These are phyloP conservation scores for Podaxis sp. DNA, from an alignment of 768 basidiomycete genomes.

Conservation along the genomic window DNA sequence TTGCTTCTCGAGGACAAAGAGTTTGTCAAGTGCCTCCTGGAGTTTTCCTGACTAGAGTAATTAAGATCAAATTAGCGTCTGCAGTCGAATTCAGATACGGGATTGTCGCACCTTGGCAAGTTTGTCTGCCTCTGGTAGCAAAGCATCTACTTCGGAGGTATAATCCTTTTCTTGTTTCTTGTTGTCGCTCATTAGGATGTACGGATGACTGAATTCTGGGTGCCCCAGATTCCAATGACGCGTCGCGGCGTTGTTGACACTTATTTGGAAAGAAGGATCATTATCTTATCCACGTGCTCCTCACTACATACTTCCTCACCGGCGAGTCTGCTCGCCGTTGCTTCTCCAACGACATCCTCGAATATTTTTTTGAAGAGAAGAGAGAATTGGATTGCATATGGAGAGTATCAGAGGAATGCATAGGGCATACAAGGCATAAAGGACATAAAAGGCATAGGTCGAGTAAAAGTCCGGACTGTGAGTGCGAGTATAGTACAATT, in stretches of 20 bases:
- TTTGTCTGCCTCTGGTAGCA: conserved; percentile 66
- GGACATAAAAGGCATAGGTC: conserved; percentile 34
- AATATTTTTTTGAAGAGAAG: conserved; percentile 14
- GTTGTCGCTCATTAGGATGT: conserved; percentile 68
- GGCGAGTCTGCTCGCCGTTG: too few species aligned
- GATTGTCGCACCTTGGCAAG: conserved; percentile 63
- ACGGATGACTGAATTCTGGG: conserved; percentile 35
- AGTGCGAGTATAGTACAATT: conserved; percentile 12
- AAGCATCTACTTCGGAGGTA: conserved; percentile 74
- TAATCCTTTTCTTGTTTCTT: conserved; percentile 88
- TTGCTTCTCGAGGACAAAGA: conserved; percentile 90
- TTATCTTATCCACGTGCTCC: conserved; percentile 18
- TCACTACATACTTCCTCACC: conserved; percentile 13
- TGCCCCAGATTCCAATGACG: conserved; percentile 49
- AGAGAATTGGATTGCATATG: conserved; percentile 31
- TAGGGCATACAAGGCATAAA: conserved; percentile 28
- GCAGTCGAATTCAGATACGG: neutral
- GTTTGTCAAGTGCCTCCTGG: conserved; percentile 86
- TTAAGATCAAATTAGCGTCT: conserved; percentile 15
- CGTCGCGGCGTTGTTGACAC: conserved; percentile 56
- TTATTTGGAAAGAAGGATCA: conserved; percentile 29
- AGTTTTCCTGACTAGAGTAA: conserved; percentile 68
- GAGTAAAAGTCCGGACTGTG: conserved; percentile 17
- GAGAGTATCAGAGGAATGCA: conserved; percentile 15
- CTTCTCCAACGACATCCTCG: too few species aligned